Evolutionary conservation across 1,284 basidiomycete genomes (phyloP), one percentile per base, ranked within the genome.

Genomic region (Chondrostereum purpureum): DNA sequence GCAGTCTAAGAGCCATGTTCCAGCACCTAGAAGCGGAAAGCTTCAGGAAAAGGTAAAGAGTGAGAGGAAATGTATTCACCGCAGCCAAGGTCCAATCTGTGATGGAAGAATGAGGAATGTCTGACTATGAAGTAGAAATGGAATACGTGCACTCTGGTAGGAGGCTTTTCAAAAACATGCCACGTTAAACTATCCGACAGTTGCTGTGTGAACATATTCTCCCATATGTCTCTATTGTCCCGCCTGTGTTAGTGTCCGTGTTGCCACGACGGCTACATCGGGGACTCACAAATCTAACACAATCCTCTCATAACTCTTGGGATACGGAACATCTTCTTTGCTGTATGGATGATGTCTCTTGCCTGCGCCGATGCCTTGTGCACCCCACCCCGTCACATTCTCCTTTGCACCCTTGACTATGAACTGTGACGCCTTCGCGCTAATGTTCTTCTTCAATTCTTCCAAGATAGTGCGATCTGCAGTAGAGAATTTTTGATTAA

Each of bases 61-160:
- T 20, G 19, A 43, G 10, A 46, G 38, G 23, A 42, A 13, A 43
- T 4, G 22, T 12, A 65, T 75, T 55, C 51, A 80, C 81, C 83
- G 54, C 82, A 85, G 16, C 81, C 83, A 37, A 86, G 62, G 54
- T 86, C 83, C 20, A 86, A 65, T 18, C 78, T 81, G n/a, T n/a
- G n/a, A n/a, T n/a, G n/a, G n/a, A n/a, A n/a, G n/a, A n/a, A n/a
- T n/a, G n/a, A n/a, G n/a, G n/a, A n/a, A n/a, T n/a, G n/a, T n/a
- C n/a, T n/a, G n/a, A n/a, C n/a, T n/a, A n/a, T n/a, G 20, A 14
- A 46, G 38, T 23, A 40, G 41, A 40, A 16, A 44, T 49, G 36
- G 27, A 45, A 34, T 5, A 71, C 75, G 55, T 62, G 80, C 78
- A 82, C 78, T 71, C 72, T 77, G 1, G 63, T 63, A 5, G 80